A percentile compares a stretch with the other conserved stretches of the same genome.
Conservation (phyloP, 1,284 basidiomycete genomes). For the Moesziomyces globuligerus region DNA sequence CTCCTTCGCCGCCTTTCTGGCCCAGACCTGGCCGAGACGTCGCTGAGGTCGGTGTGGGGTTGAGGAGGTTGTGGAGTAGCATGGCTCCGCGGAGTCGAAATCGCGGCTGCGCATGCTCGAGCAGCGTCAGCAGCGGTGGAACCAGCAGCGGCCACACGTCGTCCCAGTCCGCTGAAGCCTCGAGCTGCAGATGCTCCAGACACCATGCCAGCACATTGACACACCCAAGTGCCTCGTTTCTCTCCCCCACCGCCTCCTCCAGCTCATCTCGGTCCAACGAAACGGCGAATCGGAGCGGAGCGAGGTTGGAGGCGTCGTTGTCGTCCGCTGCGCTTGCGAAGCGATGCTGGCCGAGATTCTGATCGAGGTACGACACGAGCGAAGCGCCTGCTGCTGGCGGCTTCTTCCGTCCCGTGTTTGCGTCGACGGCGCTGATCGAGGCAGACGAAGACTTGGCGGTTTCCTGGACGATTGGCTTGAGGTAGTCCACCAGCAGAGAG, state of each 20-base stretch:
- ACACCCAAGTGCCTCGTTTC: constrained; percentile 36
- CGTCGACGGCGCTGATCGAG: constrained; percentile 15
- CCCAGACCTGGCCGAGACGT: no score
- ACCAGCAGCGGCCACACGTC: constrained; percentile 30
- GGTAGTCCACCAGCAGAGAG: constrained; percentile 23
- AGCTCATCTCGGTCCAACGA: not conserved
- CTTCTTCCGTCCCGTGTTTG: constrained; percentile 19
- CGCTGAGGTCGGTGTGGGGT: no score
- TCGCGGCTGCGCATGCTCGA: constrained; percentile 35
- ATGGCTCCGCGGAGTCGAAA: constrained; percentile 19
- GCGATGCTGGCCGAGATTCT: constrained; percentile 24
- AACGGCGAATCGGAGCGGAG: constrained; percentile 11
- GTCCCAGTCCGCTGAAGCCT: constrained; percentile 24
- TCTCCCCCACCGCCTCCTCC: not conserved
- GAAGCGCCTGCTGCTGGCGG: constrained; percentile 7
- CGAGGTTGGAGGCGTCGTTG: constrained; percentile 16
- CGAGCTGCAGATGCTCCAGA: constrained; percentile 9
- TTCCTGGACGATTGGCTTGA: constrained; percentile 35
- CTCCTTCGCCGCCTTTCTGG: no score
- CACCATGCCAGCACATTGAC: constrained; percentile 30
- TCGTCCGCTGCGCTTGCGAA: constrained; percentile 24
- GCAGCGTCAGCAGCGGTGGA: constrained; percentile 35
- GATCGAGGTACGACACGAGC: constrained; percentile 24
- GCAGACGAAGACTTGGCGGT: constrained; percentile 11
- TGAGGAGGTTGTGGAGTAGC: constrained; percentile 10